Conservation (phyloP, 2,329 filamentous ascomycete species). For the Simplicillium aogashimaense region DNA sequence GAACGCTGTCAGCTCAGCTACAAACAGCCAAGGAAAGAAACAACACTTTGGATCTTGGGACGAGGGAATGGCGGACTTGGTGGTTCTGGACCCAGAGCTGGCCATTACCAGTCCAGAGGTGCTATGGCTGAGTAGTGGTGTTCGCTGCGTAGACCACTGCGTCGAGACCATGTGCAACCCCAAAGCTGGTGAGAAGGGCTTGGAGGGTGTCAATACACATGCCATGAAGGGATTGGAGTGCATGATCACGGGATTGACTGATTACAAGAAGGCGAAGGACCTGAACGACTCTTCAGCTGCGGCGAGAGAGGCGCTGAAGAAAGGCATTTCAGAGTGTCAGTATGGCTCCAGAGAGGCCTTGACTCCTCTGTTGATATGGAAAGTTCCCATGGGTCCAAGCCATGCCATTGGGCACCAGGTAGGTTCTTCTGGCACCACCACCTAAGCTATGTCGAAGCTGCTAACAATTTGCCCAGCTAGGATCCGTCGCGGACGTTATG, state of each 20-base stretch:
- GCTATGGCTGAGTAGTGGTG: conserved; percentile 48
- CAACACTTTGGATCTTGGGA: conserved; percentile 13
- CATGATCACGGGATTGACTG: too few relatives aligned
- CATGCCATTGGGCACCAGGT: conserved; percentile 44
- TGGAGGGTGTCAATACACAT: too few relatives aligned
- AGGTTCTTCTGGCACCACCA: conserved; percentile 28
- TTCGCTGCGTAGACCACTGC: conserved; percentile 47
- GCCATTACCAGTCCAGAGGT: conserved; percentile 43
- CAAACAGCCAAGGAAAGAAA: conserved; percentile 18
- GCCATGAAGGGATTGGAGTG: too few relatives aligned
- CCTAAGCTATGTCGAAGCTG: conserved; percentile 7
- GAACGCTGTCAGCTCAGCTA: conserved; percentile 12
- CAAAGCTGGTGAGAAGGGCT: conserved; percentile 22
- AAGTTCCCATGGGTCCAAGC: conserved; percentile 35
- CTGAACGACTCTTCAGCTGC: too few relatives aligned
- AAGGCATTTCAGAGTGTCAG: conserved; percentile 7
- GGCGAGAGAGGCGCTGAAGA: too few relatives aligned
- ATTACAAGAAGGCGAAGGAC: too few relatives aligned
- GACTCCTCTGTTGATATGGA: conserved; percentile 24
- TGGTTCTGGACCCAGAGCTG: conserved; percentile 31
- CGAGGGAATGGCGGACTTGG: conserved; percentile 11
- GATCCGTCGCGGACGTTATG: too few relatives aligned
- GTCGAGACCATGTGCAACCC: conserved; percentile 42
- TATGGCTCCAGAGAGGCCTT: conserved; percentile 36
- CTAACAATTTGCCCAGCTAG: too few relatives aligned